Percentiles rank a stretch among this genome's conserved stretches.
phyloP scores from a whole-genome alignment of 441 rosid genomes.

The Eugenia klotzschiana region DNA sequence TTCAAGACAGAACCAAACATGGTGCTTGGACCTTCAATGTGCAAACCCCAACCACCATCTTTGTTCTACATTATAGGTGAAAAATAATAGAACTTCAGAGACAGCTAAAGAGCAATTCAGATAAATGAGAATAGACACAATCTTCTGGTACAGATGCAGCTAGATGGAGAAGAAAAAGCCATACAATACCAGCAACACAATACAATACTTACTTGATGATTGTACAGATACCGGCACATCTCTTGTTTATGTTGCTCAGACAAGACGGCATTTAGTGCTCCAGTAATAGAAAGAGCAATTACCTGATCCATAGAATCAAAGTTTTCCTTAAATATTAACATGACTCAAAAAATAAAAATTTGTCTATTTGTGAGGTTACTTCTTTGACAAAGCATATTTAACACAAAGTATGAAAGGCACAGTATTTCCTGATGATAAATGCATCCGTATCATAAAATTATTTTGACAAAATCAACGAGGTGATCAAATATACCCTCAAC shows the following conservation, averaged over 20 bases:
- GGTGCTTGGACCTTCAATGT: constrained; percentile 75
- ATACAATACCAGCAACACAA: neutral
- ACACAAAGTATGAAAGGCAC: neutral
- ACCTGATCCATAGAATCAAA: constrained; percentile 22
- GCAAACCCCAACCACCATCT: constrained; percentile 96
- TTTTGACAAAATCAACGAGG: neutral
- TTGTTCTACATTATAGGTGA: constrained; percentile 38
- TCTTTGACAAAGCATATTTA: neutral
- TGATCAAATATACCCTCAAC: neutral
- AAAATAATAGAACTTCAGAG: neutral
- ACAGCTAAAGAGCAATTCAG: neutral
- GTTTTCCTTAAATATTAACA: neutral
- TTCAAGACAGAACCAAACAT: constrained; percentile 75
- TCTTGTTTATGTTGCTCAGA: constrained; percentile 62
- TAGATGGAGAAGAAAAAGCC: neutral
- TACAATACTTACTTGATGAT: constrained; percentile 56
- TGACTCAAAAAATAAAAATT: neutral
- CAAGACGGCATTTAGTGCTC: constrained; percentile 65
- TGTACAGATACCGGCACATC: constrained; percentile 79
- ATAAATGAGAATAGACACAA: neutral
- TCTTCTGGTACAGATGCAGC: neutral
- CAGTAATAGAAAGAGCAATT: constrained; percentile 62
- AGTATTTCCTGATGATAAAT: neutral
- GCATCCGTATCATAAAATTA: neutral
- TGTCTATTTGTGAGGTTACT: neutral